Conservation (phyloP, 2,329 filamentous ascomycete species). For the Calonectria hawksworthii region DNA sequence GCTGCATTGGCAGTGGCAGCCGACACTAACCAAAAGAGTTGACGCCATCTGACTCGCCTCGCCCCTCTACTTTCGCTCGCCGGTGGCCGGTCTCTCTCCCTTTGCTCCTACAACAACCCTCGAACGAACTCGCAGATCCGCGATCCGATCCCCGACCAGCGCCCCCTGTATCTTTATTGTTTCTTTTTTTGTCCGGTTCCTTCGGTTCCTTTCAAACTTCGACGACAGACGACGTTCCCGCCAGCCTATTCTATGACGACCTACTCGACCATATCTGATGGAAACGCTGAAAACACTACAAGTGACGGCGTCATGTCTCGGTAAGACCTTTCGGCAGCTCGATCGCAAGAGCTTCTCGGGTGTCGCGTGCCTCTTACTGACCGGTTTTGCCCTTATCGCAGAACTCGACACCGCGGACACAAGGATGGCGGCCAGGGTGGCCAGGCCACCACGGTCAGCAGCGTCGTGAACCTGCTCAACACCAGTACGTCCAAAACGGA, state of each 20-base stretch:
- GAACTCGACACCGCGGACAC: conserved; percentile 72
- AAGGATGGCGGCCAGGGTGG: conserved; percentile 79
- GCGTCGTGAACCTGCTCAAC: conserved; percentile 95
- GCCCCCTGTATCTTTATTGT: background rate
- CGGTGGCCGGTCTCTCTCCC: background rate
- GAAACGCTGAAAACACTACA: conserved; percentile 56
- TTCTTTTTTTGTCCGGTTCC: background rate
- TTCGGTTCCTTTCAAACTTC: background rate
- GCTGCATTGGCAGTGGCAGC: conserved; percentile 24
- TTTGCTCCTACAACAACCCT: conserved; percentile 23
- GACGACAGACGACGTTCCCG: conserved; percentile 15
- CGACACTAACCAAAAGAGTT: conserved; percentile 31
- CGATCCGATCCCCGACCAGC: background rate
- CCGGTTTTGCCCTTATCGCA: conserved; percentile 40
- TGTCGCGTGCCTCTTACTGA: conserved; percentile 29
- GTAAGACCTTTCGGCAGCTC: conserved; percentile 47
- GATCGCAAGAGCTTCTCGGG: conserved; percentile 25
- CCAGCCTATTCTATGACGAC: conserved; percentile 61
- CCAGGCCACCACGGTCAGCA: conserved; percentile 89
- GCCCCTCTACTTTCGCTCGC: conserved; percentile 17
- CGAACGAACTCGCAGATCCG: background rate
- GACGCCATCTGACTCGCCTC: conserved; percentile 40
- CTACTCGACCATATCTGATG: conserved; percentile 67
- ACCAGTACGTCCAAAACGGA: conserved; percentile 76
- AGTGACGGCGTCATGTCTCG: conserved; percentile 64